Base-by-base conservation (phyloP, 169 alveolate species). In the Blepharisma undulans region DNA sequence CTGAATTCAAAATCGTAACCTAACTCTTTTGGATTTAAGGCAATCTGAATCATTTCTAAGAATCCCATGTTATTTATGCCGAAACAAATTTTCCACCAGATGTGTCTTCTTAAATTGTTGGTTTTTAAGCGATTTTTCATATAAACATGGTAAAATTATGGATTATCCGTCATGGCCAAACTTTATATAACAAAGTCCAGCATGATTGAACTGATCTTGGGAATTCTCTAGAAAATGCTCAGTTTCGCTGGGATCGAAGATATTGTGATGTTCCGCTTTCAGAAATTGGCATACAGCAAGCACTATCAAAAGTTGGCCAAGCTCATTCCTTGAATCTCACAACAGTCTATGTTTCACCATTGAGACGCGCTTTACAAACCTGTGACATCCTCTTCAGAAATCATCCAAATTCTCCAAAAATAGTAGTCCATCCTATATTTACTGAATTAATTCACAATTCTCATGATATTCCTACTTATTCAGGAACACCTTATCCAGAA, bases 261-360 rank as follows among this genome's bases (percentile, higher is more conserved):
- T 72, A 34, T 10, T 32, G 77, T 36, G 89, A 82, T 30, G 33
- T 78, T 16, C 32, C 7, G 7, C 22, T 82, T 34, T 2, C 4
- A 7, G 77, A 32, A 36, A 6, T 32, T 32, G 91, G 91, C 16
- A 72, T 86, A 6, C 48, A 66, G 19, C 84, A 86, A 72, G 21
- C 66, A 0, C 18, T 29, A 22, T 6, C 18, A 14, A 61, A 59
- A 7, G 18, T 10, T 25, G 10, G 16, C 25, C 0, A 7, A 21
- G 76, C 32, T 10, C 72, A 4, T 27, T 8, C 29, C 2, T 72
- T 90, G 16, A 84, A 94, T 48, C 91, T 95, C 10, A 92, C 90
- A 59, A 89, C 90, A 71, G 95, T 95, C 0, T 94, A 89, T 71
- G 95, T 95, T 30, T 93, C 96, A 21, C 97, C 97, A 32, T 89